Conservation (phyloP, 805 yeast genomes). For the Kodamaea fukazawae region DNA sequence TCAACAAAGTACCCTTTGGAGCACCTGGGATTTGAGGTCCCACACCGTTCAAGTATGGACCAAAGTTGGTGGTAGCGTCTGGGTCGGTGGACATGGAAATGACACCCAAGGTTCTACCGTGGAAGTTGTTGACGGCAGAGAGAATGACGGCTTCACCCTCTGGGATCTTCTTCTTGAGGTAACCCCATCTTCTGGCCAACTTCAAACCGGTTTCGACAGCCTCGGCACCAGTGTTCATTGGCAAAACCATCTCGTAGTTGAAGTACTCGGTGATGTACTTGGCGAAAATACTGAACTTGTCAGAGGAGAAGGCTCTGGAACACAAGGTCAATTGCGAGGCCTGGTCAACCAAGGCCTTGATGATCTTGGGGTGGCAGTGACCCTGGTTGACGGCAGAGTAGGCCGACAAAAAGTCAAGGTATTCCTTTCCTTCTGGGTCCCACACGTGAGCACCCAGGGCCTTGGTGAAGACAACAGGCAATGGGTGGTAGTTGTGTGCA, state of each 20-base stretch:
- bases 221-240: conserved; percentile 99
- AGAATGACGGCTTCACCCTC: conserved; percentile 81
- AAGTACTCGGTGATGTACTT: conserved; percentile 86
- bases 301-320: conserved; percentile 90
- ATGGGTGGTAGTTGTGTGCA: conserved; percentile 95
- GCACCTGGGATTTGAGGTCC: conserved; percentile 85
- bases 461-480: conserved; percentile 87
- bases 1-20: conserved; percentile 52
- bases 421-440: conserved; percentile 97
- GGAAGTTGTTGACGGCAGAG: conserved; percentile 89
- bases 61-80: conserved; percentile 83
- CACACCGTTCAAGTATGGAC: conserved; percentile 82
- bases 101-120: conserved; percentile 93
- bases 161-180: conserved; percentile 79
- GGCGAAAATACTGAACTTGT: conserved; percentile 82
- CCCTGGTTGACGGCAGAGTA: conserved; percentile 98
- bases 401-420: conserved; percentile 88
- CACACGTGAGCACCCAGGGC: conserved; percentile 92
- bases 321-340: conserved; percentile 81
- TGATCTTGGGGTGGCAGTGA: conserved; percentile 93
- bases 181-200: conserved; percentile 97
- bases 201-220: conserved; percentile 96
- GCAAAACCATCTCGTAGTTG: conserved; percentile 87
- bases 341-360: conserved; percentile 81
- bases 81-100: conserved; percentile 96